Percentiles rank a stretch among this genome's conserved stretches.
These are phyloP conservation scores for Excoecaria agallocha DNA, from an alignment of 345 rosid species.

Conservation along the genomic window DNA sequence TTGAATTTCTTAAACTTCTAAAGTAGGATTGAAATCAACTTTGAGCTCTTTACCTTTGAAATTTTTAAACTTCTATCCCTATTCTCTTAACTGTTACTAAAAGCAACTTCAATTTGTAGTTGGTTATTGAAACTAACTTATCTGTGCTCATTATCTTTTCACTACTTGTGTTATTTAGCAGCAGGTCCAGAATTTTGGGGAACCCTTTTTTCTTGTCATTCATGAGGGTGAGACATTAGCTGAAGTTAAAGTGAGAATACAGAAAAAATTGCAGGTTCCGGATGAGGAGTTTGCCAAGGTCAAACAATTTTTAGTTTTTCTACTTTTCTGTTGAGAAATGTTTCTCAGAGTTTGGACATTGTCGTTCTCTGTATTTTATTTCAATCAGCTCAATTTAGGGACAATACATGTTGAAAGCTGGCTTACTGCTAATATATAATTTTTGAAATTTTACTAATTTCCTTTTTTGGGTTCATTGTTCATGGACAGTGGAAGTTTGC, in stretches of 20 bases:
- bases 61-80: not conserved
- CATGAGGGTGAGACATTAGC: conserved; percentile 87
- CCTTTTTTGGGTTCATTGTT: not conserved
- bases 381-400: not conserved
- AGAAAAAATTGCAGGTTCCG: conserved; percentile 39
- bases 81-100: not conserved
- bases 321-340: not conserved
- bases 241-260: conserved; percentile 58
- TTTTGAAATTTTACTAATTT: not conserved
- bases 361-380: not conserved
- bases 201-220: conserved; percentile 90
- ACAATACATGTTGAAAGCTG: not conserved
- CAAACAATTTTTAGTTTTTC: not conserved
- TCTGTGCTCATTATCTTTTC: not conserved
- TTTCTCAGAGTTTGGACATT: too few relatives aligned
- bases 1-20: too few relatives aligned
- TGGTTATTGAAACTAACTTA: not conserved
- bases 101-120: not conserved
- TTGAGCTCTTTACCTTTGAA: not conserved
- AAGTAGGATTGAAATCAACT: not conserved
- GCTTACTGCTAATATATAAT: not conserved
- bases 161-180: conserved; percentile 21
- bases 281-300: conserved; percentile 39
- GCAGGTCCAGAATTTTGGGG: conserved; percentile 95
- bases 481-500: conserved; percentile 37